These are phyloP conservation scores for Clonostachys solani DNA, from an alignment of 2,329 filamentous ascomycete genomes.

Conservation along the genomic window DNA sequence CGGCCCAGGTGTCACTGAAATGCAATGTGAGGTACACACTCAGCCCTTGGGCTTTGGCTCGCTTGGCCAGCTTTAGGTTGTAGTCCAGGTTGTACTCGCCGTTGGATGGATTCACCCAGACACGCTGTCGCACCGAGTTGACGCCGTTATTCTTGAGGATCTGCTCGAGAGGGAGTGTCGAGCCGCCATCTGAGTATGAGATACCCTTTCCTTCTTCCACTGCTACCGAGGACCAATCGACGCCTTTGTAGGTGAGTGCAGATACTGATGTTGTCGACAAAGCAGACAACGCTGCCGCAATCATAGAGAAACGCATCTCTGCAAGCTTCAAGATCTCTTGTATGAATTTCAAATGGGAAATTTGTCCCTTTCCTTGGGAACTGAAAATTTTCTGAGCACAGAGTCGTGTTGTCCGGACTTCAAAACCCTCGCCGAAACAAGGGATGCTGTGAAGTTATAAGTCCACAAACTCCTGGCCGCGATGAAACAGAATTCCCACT, in stretches of 20 bases:
- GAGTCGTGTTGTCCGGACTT: no score
- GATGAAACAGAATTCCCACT: no score
- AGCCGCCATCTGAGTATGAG: constrained; percentile 51
- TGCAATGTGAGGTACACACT: constrained; percentile 60
- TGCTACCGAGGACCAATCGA: constrained; percentile 65
- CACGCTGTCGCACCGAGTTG: constrained; percentile 65
- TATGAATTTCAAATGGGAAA: no score
- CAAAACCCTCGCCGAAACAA: no score
- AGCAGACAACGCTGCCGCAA: no score
- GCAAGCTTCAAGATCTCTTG: no score
- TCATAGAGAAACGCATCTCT: no score
- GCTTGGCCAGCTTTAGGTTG: constrained; percentile 62
- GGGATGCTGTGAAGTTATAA: no score
- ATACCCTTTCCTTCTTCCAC: constrained; percentile 59
- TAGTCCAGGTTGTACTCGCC: constrained; percentile 67
- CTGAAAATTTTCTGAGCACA: no score
- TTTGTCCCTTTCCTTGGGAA: no score
- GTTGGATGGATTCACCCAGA: constrained; percentile 66
- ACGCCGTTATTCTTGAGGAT: constrained; percentile 60
- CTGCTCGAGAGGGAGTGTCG: constrained; percentile 50
- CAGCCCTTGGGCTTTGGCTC: constrained; percentile 59
- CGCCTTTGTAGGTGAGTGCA: constrained; percentile 59
- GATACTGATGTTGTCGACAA: background rate
- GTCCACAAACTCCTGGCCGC: no score
- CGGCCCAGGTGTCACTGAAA: constrained; percentile 68